Conservation (phyloP, 176 grass and related monocot genomes). For the Raddia distichophylla region DNA sequence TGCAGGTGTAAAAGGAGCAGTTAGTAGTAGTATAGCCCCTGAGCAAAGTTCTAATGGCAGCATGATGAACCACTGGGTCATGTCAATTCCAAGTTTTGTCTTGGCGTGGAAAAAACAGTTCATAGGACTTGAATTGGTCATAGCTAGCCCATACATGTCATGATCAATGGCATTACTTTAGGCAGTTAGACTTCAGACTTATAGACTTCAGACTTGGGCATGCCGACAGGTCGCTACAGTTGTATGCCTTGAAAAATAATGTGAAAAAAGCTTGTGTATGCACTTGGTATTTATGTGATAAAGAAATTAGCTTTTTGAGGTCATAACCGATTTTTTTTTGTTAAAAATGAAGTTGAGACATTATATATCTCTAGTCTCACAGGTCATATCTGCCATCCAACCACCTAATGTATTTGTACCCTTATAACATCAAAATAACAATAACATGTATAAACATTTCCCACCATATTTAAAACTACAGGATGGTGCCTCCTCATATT, state of each 20-base stretch:
- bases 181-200: not conserved
- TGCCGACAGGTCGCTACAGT: conserved; percentile 20
- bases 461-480: too few species aligned
- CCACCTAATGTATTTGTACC: not conserved
- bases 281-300: not conserved
- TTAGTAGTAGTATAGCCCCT: not conserved
- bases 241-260: not conserved
- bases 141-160: conserved; percentile 1
- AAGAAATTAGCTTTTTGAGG: not conserved
- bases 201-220: not conserved
- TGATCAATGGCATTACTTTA: conserved; percentile 8
- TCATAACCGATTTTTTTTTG: not conserved
- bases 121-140: not conserved
- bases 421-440: too few species aligned
- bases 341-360: not conserved
- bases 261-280: not conserved
- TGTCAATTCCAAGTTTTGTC: conserved; percentile 38
- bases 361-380: not conserved
- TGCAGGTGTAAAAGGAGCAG: not conserved
- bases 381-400: not conserved
- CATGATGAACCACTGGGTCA: conserved; percentile 34
- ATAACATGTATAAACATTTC: too few species aligned
- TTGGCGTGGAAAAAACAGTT: conserved; percentile 9
- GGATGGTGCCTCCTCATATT: too few species aligned
- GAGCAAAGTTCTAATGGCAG: conserved; percentile 12